These are phyloP conservation scores for Dentipellis fragilis DNA, from an alignment of 768 basidiomycete species.

Conservation along the genomic window DNA sequence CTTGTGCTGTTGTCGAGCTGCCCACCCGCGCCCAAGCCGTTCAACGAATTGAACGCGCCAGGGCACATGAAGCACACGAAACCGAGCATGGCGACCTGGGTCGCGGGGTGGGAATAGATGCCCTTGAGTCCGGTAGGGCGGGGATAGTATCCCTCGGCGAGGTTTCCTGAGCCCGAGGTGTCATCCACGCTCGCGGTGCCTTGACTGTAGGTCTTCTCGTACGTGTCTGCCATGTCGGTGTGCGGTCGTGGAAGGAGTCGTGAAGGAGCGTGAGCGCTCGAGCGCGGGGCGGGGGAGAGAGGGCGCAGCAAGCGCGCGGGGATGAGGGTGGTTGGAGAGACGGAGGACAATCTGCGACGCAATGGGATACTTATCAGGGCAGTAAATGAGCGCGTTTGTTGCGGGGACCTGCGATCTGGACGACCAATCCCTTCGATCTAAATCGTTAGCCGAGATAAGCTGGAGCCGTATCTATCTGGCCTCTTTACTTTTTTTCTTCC, in stretches of 20 bases:
- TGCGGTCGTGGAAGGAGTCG: too few species aligned
- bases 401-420: too few species aligned
- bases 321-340: not conserved
- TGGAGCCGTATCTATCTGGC: too few species aligned
- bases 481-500: too few species aligned
- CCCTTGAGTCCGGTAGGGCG: constrained; percentile 43
- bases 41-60: constrained; percentile 74
- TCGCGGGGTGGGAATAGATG: constrained; percentile 47
- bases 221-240: not conserved
- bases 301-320: too few species aligned
- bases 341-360: not conserved
- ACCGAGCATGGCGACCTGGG: constrained; percentile 57
- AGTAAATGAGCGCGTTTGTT: too few species aligned
- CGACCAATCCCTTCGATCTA: too few species aligned
- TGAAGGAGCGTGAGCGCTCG: too few species aligned
- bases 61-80: constrained; percentile 51
- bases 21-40: constrained; percentile 73
- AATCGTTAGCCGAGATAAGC: too few species aligned
- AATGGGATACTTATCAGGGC: too few species aligned
- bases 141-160: not conserved
- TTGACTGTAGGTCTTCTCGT: not conserved
- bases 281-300: too few species aligned
- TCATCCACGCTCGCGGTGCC: not conserved
- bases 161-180: not conserved
- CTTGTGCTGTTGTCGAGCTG: constrained; percentile 55